Base-by-base conservation (phyloP, 2,329 filamentous ascomycete species). In the Fusarium sp. region DNA sequence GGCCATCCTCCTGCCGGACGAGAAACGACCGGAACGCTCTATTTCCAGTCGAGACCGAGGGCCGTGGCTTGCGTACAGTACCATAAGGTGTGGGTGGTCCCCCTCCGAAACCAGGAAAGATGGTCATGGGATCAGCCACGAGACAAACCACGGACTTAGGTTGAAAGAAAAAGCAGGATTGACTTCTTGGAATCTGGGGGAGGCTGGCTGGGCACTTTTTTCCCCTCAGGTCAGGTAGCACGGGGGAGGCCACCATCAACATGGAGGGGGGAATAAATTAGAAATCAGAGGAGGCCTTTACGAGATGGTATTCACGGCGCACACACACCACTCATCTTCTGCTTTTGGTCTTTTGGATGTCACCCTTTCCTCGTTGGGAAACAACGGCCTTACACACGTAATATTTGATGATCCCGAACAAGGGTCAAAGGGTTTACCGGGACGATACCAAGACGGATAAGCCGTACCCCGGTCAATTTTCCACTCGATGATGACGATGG, bases 71-170 rank as follows among this genome's bases (percentile, higher is more conserved):
- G 59, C 52, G 56, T 39, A 10, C 35, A 16, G 35, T 39, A 10
- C 29, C 9, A 9, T 31, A 31, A 29, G 58, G 58, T 61, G 59
- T 37, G 50, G 10, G 50, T 54, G 50, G 50, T 48, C 43, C 43
- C 43, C 45, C 45, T 39, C 39, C n/a, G 27, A 52, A 63, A 39
- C 35, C 48, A 56, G 68, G 43, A 43, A 33, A 35, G 14, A 22
- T 67, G 69, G 72, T 75, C 72, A 74, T 75, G 52, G 63, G 72
- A 63, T 57, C 72, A 59, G 43, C 48, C 61, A 64, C 48, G 61
- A 41, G 61, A 56, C 56, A 39, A 33, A 63, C 72, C 54, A 70
- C 62, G 54, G 66, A 56, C 58, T 65, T 64, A 64, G 68, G 22
- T 29, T 52, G 45, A 29, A 29, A 29, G 60, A 63, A 48, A 69